phyloP scores from a whole-genome alignment of 1,284 basidiomycete species.

The Ganoderma lingzhi region DNA sequence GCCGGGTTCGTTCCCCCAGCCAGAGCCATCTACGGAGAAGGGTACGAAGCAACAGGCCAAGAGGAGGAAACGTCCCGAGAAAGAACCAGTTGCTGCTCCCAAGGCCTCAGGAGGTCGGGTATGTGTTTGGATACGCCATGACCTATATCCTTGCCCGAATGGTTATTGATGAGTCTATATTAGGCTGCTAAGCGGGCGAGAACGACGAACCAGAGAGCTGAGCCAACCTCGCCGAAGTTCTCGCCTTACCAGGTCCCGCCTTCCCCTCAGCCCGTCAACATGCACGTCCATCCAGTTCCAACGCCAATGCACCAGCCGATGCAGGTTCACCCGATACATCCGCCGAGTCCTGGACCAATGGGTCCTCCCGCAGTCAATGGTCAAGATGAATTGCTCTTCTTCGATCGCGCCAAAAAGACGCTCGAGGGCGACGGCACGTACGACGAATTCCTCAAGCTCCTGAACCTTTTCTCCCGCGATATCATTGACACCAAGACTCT shows the following conservation, averaged over 20 bases:
- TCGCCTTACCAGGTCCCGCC: conserved; percentile 56
- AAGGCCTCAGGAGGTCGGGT: conserved; percentile 39
- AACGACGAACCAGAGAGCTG: conserved; percentile 59
- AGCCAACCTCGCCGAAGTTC: conserved; percentile 64
- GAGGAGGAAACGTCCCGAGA: conserved; percentile 67
- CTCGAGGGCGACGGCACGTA: conserved; percentile 80
- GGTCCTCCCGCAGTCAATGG: conserved; percentile 43
- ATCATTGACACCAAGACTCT: conserved; percentile 90
- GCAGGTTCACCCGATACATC: conserved; percentile 29
- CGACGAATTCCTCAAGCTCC: conserved; percentile 85
- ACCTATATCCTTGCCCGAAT: background rate
- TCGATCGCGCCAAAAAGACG: conserved; percentile 87
- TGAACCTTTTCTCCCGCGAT: conserved; percentile 86
- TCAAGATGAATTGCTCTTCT: conserved; percentile 93
- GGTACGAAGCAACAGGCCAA: conserved; percentile 52
- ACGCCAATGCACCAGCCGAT: conserved; percentile 26
- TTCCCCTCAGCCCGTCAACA: conserved; percentile 37
- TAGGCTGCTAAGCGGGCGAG: conserved; percentile 66
- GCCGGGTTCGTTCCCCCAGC: conserved; percentile 41
- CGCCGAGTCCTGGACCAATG: conserved; percentile 24
- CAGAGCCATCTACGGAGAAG: conserved; percentile 49
- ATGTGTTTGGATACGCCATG: conserved; percentile 20
- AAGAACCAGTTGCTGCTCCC: conserved; percentile 59
- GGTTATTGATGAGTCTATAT: conserved; percentile 7
- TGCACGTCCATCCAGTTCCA: conserved; percentile 31